These are phyloP conservation scores for Daldinia grandis DNA, from an alignment of 495 filamentous ascomycete species.

Conservation along the genomic window DNA sequence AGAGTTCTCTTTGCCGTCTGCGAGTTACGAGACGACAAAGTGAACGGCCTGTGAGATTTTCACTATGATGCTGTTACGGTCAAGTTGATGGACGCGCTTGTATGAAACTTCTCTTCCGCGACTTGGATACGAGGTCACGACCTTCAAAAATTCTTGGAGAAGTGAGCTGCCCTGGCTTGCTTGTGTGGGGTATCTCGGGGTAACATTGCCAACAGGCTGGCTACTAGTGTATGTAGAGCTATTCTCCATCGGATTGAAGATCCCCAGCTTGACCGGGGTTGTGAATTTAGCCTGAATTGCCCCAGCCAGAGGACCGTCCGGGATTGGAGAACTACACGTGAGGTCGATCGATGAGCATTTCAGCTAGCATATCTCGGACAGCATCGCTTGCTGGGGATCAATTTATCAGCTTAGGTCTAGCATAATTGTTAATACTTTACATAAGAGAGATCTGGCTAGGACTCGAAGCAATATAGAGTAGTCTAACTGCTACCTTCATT, in stretches of 20 bases:
- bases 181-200: conserved; percentile 41
- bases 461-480: not conserved
- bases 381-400: not conserved
- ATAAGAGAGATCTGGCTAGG: not conserved
- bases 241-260: conserved; percentile 1
- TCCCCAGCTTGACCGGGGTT: conserved; percentile 10
- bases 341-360: not conserved
- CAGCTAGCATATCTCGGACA: not conserved
- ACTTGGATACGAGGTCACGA: conserved; percentile 1
- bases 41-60: not conserved
- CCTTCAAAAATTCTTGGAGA: conserved; percentile 24
- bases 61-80: not conserved
- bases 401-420: not conserved
- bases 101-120: not conserved
- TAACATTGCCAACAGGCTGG: conserved; percentile 15
- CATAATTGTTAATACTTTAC: not conserved
- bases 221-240: too few species aligned
- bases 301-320: conserved; percentile 12
- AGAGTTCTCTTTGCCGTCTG: not conserved
- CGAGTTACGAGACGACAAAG: not conserved
- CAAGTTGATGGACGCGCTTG: not conserved
- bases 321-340: conserved; percentile 28
- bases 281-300: conserved; percentile 44
- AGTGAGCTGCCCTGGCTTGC: not conserved
- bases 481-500: not conserved